These are phyloP conservation scores for Panicum hallii DNA, from an alignment of 202 grass and related monocot species.

Conservation along the genomic window DNA sequence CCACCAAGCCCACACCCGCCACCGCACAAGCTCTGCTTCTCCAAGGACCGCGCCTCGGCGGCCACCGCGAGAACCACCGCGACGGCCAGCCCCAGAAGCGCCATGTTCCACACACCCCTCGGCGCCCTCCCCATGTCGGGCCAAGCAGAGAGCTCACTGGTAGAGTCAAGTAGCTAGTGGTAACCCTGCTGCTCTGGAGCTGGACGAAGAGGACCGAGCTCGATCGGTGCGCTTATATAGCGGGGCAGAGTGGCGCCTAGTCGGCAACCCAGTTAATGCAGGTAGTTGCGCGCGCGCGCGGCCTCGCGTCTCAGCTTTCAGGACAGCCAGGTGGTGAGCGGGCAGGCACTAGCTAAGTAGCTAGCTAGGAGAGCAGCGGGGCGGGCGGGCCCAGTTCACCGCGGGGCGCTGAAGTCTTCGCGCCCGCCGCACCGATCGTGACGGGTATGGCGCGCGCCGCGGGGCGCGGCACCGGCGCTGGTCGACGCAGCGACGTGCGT, in stretches of 20 bases:
- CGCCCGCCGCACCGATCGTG: slow-evolving; percentile 27
- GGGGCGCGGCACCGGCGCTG: slow-evolving; percentile 5
- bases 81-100: slow-evolving; percentile 48
- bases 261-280: slow-evolving; percentile 48
- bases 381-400: neutral
- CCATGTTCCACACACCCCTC: slow-evolving; percentile 36
- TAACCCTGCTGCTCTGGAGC: neutral
- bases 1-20: slow-evolving; percentile 60
- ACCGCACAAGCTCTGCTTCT: slow-evolving; percentile 56
- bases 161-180: neutral
- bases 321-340: slow-evolving; percentile 33
- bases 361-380: neutral
- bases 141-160: neutral
- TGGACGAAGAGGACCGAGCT: slow-evolving; percentile 20
- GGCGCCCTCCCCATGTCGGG: slow-evolving; percentile 52
- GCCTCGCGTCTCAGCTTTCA: slow-evolving; percentile 20
- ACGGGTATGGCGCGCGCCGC: neutral
- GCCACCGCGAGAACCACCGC: slow-evolving; percentile 39
- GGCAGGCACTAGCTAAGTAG: slow-evolving; percentile 17
- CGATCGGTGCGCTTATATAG: slow-evolving; percentile 51
- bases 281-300: slow-evolving; percentile 44
- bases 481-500: neutral
- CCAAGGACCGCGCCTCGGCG: slow-evolving; percentile 47
- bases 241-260: slow-evolving; percentile 23
- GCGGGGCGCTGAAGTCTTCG: slow-evolving; percentile 27